Conservation (phyloP, 2,329 filamentous ascomycete species). For the Stagonosporopsis rhizophila region DNA sequence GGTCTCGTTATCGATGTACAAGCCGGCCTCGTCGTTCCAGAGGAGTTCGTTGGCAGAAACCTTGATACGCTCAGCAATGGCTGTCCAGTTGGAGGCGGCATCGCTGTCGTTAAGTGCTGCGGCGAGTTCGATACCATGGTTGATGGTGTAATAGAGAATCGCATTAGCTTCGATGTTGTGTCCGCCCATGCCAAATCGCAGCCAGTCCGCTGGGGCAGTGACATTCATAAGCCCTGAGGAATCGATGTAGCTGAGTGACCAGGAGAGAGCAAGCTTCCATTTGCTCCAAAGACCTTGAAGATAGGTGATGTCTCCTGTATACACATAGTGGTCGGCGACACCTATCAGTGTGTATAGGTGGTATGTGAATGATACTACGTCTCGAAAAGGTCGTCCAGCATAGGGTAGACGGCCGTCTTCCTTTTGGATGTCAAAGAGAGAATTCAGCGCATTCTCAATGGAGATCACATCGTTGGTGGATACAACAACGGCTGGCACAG, state of each 20-base stretch:
- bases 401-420: slow-evolving; percentile 58
- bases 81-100: slow-evolving; percentile 52
- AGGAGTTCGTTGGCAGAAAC: slow-evolving; percentile 56
- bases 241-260: slow-evolving; percentile 53
- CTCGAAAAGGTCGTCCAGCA: slow-evolving; percentile 55
- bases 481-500: slow-evolving; percentile 61
- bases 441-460: slow-evolving; percentile 59
- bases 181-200: slow-evolving; percentile 59
- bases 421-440: slow-evolving; percentile 56
- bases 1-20: slow-evolving; percentile 63
- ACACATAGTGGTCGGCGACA: slow-evolving; percentile 55
- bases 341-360: slow-evolving; percentile 60
- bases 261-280: slow-evolving; percentile 54
- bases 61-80: slow-evolving; percentile 52
- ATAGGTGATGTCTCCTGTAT: slow-evolving; percentile 52
- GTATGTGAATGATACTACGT: slow-evolving; percentile 60
- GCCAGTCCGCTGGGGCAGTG: slow-evolving; percentile 55
- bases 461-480: slow-evolving; percentile 62
- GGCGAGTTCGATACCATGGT: slow-evolving; percentile 61
- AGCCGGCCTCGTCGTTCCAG: slow-evolving; percentile 58
- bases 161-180: slow-evolving; percentile 58
- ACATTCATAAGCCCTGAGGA: slow-evolving; percentile 56
- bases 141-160: slow-evolving; percentile 60
- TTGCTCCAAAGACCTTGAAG: slow-evolving; percentile 53
- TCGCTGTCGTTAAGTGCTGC: slow-evolving; percentile 55